Base-by-base conservation (phyloP, 2,329 filamentous ascomycete genomes). In the Botrytis fabae region DNA sequence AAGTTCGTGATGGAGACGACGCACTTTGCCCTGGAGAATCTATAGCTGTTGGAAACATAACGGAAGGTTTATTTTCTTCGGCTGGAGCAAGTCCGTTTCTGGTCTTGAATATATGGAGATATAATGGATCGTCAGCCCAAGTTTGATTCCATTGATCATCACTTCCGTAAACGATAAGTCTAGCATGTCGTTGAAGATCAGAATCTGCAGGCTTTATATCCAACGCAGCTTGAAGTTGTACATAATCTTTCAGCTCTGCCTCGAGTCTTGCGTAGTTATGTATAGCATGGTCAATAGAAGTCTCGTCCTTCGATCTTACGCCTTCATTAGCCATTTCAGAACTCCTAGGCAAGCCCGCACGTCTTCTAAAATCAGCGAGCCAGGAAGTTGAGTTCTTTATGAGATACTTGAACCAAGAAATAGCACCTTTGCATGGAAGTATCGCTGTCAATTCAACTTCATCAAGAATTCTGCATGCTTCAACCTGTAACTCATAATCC, bases 121-220 rank as follows among this genome's bases (percentile, higher is more conserved):
- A 90, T 5, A 83, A 80, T 4, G 82, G 75, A 74, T 88, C 87
- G 75, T 91, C 89, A 4, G 88, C 87, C 0, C 85, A 86, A 1
- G 89, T 91, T 77, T 90, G 89, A 75, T 90, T 90, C 88, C 89
- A 90, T 16, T 85, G 85, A 76, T 91, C 88, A 70, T 90, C 87
- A 73, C 84, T 86, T 64, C 89, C 88, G 80, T 89, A 90, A 35
- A 91, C 88, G 76, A 90, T 88, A 69, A 89, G 83, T 75, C 89
- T 85, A 35, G 88, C 88, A 76, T 89, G 83, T 42, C 82, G 82
- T 77, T 90, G 88, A 57, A 91, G 79, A 63, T 87, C 86, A 2
- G 84, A 84, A 74, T 91, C 87, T 0, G 84, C 84, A 0, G 87
- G 86, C 65, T 86, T 84, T 1, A 83, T 78, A 1, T 87, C 86